A percentile compares a stretch with the other conserved stretches of the same genome.
Conservation (phyloP, 2,329 filamentous ascomycete genomes). For the Corynespora cassiicola region DNA sequence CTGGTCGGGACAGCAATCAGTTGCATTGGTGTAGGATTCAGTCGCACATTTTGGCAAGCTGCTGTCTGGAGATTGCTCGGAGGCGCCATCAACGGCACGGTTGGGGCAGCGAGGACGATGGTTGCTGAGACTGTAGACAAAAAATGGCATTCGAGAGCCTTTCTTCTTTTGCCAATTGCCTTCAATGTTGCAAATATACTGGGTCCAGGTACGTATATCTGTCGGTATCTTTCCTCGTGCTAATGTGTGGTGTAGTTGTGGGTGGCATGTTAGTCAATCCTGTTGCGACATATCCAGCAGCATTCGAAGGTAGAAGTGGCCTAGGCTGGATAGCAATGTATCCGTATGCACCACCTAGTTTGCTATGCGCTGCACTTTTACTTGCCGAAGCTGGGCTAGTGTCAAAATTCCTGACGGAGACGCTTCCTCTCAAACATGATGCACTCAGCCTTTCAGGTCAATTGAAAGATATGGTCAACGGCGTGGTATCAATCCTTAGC, state of each 20-base stretch:
- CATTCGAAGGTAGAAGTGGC: conserved; percentile 61
- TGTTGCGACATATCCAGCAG: conserved; percentile 59
- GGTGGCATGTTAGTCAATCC: conserved; percentile 66
- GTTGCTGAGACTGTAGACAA: conserved; percentile 48
- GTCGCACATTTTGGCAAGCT: conserved; percentile 48
- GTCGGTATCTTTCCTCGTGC: too few species aligned
- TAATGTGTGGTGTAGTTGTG: conserved; percentile 8
- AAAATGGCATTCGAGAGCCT: conserved; percentile 49
- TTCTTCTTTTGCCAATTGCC: conserved; percentile 47
- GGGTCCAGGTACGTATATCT: conserved; percentile 35
- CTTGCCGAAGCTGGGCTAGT: conserved; percentile 60
- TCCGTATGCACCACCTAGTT: conserved; percentile 71
- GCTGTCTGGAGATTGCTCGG: conserved; percentile 48
- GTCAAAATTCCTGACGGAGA: conserved; percentile 67
- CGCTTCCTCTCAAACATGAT: conserved; percentile 23
- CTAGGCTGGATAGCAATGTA: conserved; percentile 67
- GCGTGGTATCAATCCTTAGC: conserved; percentile 6
- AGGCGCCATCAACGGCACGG: conserved; percentile 50
- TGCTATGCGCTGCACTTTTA: conserved; percentile 67
- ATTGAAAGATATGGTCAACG: conserved; percentile 8
- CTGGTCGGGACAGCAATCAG: conserved; percentile 47
- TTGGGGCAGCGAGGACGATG: conserved; percentile 51
- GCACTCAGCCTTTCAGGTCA: conserved; percentile 1
- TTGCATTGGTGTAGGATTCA: conserved; percentile 49
- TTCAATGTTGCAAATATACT: conserved; percentile 51